Evolutionary conservation across 1,139 yeast genomes (phyloP), one percentile per base, ranked within the genome.

Genomic region (Blastobotrys malaysiensis): DNA sequence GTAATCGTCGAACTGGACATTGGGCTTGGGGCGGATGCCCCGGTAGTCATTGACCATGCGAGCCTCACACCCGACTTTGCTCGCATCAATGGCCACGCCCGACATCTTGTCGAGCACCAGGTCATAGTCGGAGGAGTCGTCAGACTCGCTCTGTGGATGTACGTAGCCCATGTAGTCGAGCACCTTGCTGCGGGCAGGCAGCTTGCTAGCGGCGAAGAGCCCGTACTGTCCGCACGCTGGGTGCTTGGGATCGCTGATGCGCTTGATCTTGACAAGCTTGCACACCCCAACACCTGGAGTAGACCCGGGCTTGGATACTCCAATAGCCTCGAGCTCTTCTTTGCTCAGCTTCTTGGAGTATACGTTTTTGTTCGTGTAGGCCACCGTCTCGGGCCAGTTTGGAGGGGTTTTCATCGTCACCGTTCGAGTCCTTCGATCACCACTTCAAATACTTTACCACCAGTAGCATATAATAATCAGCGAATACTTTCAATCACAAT

Each of bases 11-110:
- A 65, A 65, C 48, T 53, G 49, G 21, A 63, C 68, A 46, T 65
- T 65, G 9, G 68, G 65, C 13, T 55, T 54, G 22, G 46, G 49
- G 27, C 52, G 57, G 14, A 65, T 59, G 5, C 68, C 68, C n/a
- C 69, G 56, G 44, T 65, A 65, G 50, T 65, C 69, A 47, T 65
- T 65, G 36, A 65, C 61, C 68, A 65, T 64, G 9, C 69, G 57
- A 2, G 67, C 68, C 46, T 65, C 69, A 43, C 61, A 59, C 7
- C 69, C 69, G 56, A 55, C 48, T 44, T 52, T 51, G 43, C 57
- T 55, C 13, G 67, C 69, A 46, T 65, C 69, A 20, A 65, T 62
- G 9, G 62, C 66, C 3, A 65, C 52, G 4, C 62, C 61, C 9
- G 52, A 52, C 14, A 51, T 52, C 16, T 59, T 55, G 36, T 63